Base-by-base conservation (phyloP, 164 flowering plant species). In the Buxus sempervirens region DNA sequence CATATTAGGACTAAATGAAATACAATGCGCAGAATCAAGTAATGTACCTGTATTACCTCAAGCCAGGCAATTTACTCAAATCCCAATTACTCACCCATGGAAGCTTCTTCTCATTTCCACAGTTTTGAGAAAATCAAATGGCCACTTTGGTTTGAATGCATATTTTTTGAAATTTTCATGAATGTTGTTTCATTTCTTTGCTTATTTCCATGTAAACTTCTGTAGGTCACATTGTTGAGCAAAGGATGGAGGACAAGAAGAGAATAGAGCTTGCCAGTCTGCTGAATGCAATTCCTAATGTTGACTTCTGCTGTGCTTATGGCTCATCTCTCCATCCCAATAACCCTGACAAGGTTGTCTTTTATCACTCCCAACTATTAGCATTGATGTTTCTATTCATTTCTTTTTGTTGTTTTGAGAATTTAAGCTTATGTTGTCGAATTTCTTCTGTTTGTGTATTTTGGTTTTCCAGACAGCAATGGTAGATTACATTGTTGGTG, bases 301-400 rank as follows among this genome's bases (percentile, higher is more conserved):
- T 92, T 0, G 96, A 92, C 19, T 92, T 92, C 53, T 84, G 88
- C 71, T 95, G 96, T 71, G 74, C 86, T 14, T 95, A 92, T 73
- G 97, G 99, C n/a, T 92, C 99, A 25, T 25, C 90, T 54, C 90
- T 95, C 32, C 99, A 86, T 74, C 90, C 91, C 14, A 85, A 84
- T 72, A 89, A 85, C 65, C 65, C 53, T 49, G 80, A 88, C 76
- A 89, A 90, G 95, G 97, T 85, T 60, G 32, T 65, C 49, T 27
- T 26, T 42, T 26, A 1, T 19, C 19, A 16, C 19, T 53, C 55
- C 55, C 7, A 0, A 21, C 55, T 8, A 10, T 60, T 41, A 24
- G n/a, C 14, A 28, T 58, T 60, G 12, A 58, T 59, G 28, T 45
- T 66, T 27, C 16, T 60, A 54, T 42, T 1, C 36, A 28, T 23